phyloP scores from a whole-genome alignment of 1,139 yeast species.

The Debaryomyces robertsiae region DNA sequence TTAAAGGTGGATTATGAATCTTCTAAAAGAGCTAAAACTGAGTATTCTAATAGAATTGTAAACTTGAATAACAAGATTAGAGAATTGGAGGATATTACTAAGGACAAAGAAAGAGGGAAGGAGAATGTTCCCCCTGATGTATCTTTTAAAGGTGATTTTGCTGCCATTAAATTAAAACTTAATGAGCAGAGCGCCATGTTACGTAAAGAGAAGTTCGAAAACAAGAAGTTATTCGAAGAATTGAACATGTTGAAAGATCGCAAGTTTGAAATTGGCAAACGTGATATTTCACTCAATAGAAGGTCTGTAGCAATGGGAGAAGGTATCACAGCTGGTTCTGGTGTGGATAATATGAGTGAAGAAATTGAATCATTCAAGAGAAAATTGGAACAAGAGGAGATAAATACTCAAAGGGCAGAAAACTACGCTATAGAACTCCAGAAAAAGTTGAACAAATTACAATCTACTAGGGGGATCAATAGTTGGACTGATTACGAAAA shows the following conservation, averaged over 20 bases:
- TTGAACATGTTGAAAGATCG: slow-evolving; percentile 55
- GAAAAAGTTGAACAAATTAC: slow-evolving; percentile 46
- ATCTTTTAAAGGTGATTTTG: slow-evolving; percentile 46
- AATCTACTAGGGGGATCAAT: slow-evolving; percentile 43
- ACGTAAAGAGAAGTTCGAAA: slow-evolving; percentile 57
- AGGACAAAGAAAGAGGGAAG: slow-evolving; percentile 30
- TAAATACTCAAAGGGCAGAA: slow-evolving; percentile 48
- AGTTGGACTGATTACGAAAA: slow-evolving; percentile 39
- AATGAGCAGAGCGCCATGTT: slow-evolving; percentile 55
- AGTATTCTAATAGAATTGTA: slow-evolving; percentile 30
- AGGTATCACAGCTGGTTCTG: slow-evolving; percentile 22
- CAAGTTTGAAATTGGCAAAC: slow-evolving; percentile 24
- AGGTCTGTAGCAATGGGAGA: slow-evolving; percentile 43
- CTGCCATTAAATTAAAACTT: slow-evolving; percentile 51
- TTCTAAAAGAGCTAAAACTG: slow-evolving; percentile 25
- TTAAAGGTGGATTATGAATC: slow-evolving; percentile 43
- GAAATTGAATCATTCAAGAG: slow-evolving; percentile 42
- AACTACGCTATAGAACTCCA: slow-evolving; percentile 49
- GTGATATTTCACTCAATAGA: slow-evolving; percentile 17
- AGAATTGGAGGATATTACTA: slow-evolving; percentile 22
- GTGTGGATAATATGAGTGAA: slow-evolving; percentile 26
- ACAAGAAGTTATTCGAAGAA: slow-evolving; percentile 58
- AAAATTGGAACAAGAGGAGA: slow-evolving; percentile 44
- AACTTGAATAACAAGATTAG: slow-evolving; percentile 27
- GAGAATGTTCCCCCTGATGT: slow-evolving; percentile 41